These are phyloP conservation scores for Camelina hispida DNA, from an alignment of 345 rosid genomes.

Conservation along the genomic window DNA sequence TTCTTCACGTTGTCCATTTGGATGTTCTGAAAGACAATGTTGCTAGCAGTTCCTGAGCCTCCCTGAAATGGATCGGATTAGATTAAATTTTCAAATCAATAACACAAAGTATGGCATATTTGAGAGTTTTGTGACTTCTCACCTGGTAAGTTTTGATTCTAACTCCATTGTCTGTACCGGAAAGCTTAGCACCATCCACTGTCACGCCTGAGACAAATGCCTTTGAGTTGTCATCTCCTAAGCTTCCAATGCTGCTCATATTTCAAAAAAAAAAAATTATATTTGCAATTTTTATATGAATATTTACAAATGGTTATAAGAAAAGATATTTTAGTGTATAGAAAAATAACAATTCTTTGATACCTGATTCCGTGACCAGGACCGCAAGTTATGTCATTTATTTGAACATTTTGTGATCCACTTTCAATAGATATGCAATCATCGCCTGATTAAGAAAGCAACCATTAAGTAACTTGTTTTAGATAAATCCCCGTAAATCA, in stretches of 20 bases:
- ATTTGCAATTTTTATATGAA: background rate
- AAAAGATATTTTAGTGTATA: background rate
- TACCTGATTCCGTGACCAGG: slow-evolving; percentile 49
- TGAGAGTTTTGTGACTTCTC: slow-evolving; percentile 3
- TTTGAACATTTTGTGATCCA: slow-evolving; percentile 43
- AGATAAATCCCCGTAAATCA: background rate
- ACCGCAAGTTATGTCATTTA: slow-evolving; percentile 44
- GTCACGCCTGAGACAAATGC: slow-evolving; percentile 75
- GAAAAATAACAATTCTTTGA: background rate
- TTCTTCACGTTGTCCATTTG: slow-evolving; percentile 72
- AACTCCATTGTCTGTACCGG: slow-evolving; percentile 76
- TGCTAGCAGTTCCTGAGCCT: slow-evolving; percentile 84
- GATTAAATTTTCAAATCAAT: background rate
- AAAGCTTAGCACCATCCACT: slow-evolving; percentile 65
- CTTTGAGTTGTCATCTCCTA: slow-evolving; percentile 59
- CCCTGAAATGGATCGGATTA: slow-evolving; percentile 49
- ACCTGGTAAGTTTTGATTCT: slow-evolving; percentile 96
- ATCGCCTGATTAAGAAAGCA: slow-evolving; percentile 56
- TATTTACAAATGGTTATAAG: background rate
- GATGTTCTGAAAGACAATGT: slow-evolving; percentile 71
- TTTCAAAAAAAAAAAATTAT: background rate
- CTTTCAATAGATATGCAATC: slow-evolving; percentile 75
- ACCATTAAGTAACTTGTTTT: background rate
- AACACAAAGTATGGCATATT: background rate
- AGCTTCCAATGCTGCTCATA: slow-evolving; percentile 73